Evolutionary conservation across 2,329 filamentous ascomycete genomes (phyloP).

Genomic region (Colletotrichum tabaci): DNA sequence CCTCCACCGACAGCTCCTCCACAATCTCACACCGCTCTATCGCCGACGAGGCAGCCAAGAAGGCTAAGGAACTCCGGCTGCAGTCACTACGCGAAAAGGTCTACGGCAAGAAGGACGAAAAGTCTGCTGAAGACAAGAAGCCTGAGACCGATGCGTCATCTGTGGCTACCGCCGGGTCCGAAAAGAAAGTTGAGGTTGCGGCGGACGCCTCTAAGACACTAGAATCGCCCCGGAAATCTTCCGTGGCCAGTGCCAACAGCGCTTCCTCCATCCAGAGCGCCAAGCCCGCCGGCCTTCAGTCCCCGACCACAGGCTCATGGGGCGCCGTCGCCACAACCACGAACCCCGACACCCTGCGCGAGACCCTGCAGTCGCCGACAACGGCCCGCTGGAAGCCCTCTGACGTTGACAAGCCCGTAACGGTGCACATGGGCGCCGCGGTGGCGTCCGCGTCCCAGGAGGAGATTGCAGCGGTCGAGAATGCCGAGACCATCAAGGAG

Average conservation of each 20-base stretch:
- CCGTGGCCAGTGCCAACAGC: conserved; percentile 20
- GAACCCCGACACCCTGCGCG: conserved; percentile 46
- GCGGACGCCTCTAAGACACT: conserved; percentile 5
- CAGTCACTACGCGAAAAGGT: conserved; percentile 69
- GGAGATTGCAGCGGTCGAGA: conserved; percentile 58
- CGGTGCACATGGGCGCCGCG: conserved; percentile 51
- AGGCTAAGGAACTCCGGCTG: conserved; percentile 73
- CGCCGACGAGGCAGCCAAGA: conserved; percentile 76
- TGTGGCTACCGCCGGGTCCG: conserved; percentile 17
- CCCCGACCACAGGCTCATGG: conserved; percentile 62
- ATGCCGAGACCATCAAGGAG: conserved; percentile 58
- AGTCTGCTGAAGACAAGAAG: conserved; percentile 43
- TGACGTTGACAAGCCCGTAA: conserved; percentile 43
- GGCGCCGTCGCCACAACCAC: conserved; percentile 45
- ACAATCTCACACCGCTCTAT: conserved; percentile 66
- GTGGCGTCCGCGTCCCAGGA: conserved; percentile 53
- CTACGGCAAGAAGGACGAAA: conserved; percentile 59
- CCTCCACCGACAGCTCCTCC: conserved; percentile 46
- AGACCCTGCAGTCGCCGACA: conserved; percentile 60
- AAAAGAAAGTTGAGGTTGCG: conserved; percentile 30
- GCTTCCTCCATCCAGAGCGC: conserved; percentile 20
- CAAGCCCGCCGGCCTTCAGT: conserved; percentile 57
- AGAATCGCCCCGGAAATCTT: conserved; percentile 37
- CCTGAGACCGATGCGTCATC: conserved; percentile 25
- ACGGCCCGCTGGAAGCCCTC: conserved; percentile 59